Evolutionary conservation across 192 early-diverging fungal genomes (phyloP).

Genomic region (Coemansia interrupta): DNA sequence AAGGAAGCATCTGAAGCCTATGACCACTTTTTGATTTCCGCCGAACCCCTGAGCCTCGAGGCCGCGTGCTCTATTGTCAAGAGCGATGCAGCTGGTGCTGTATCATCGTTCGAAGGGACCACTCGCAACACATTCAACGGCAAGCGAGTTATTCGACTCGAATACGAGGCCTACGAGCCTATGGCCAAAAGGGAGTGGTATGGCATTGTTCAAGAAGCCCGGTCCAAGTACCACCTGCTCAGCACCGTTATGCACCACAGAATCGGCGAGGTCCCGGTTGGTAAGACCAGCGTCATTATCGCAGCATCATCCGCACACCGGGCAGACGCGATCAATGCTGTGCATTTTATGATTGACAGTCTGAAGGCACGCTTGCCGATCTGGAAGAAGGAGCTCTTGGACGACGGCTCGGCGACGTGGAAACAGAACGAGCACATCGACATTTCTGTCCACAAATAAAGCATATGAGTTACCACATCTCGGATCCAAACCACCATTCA

Average conservation of each 20-base stretch:
- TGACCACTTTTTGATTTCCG: conserved; percentile 54
- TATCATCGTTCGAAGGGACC: conserved; percentile 84
- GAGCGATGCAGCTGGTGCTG: conserved; percentile 75
- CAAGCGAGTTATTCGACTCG: conserved; percentile 67
- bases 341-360: conserved; percentile 81
- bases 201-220: conserved; percentile 61
- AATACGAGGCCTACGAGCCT: conserved; percentile 82
- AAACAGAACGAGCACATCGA: conserved; percentile 58
- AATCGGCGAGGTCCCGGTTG: conserved; percentile 72
- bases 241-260: conserved; percentile 78
- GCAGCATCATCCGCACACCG: conserved; percentile 78
- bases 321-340: conserved; percentile 68
- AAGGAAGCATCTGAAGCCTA: conserved; percentile 16
- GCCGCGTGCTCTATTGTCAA: conserved; percentile 61
- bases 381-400: conserved; percentile 92
- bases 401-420: conserved; percentile 72
- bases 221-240: conserved; percentile 61
- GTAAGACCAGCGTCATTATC: conserved; percentile 77
- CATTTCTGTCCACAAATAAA: conserved; percentile 11
- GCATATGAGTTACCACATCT: neutral
- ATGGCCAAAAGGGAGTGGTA: conserved; percentile 79
- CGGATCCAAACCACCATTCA: neutral
- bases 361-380: conserved; percentile 85
- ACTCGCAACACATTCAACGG: conserved; percentile 82
- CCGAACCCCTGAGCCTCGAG: conserved; percentile 59